phyloP scores from a whole-genome alignment of 2,329 filamentous ascomycete genomes.

The Pseudogymnoascus sp. region DNA sequence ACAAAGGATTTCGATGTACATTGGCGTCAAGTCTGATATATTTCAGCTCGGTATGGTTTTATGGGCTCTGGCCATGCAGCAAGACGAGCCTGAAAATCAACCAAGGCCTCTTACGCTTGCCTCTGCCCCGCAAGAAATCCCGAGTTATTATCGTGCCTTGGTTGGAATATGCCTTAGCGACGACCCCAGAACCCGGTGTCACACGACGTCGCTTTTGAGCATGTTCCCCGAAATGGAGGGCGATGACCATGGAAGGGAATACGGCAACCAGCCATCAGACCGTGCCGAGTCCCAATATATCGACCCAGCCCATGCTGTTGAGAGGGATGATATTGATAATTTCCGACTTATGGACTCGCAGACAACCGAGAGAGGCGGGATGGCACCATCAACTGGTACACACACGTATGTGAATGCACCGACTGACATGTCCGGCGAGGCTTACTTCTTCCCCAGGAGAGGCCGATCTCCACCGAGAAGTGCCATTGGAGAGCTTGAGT shows the following conservation, averaged over 20 bases:
- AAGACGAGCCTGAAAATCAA: slow-evolving; percentile 82
- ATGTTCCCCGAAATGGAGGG: slow-evolving; percentile 51
- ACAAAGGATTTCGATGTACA: slow-evolving; percentile 92
- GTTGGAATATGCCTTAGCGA: slow-evolving; percentile 71
- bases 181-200: slow-evolving; percentile 62
- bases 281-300: slow-evolving; percentile 7
- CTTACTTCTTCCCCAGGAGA: slow-evolving; percentile 23
- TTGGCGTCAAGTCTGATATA: slow-evolving; percentile 93
- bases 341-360: slow-evolving; percentile 10
- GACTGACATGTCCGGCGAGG: slow-evolving; percentile 22
- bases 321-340: slow-evolving; percentile 10
- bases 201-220: slow-evolving; percentile 64
- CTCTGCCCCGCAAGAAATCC: slow-evolving; percentile 53
- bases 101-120: slow-evolving; percentile 58
- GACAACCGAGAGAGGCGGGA: slow-evolving; percentile 7
- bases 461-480: slow-evolving; percentile 26
- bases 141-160: slow-evolving; percentile 70
- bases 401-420: slow-evolving; percentile 21
- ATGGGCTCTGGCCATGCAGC: slow-evolving; percentile 80
- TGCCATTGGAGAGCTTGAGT: neutral
- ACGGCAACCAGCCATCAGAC: neutral
- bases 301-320: slow-evolving; percentile 10
- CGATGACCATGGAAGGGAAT: neutral
- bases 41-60: slow-evolving; percentile 96
- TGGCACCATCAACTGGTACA: slow-evolving; percentile 14